Evolutionary conservation across 345 rosid species (phyloP), one percentile per base, ranked within the genome.

Genomic region (Luvunga scandens): DNA sequence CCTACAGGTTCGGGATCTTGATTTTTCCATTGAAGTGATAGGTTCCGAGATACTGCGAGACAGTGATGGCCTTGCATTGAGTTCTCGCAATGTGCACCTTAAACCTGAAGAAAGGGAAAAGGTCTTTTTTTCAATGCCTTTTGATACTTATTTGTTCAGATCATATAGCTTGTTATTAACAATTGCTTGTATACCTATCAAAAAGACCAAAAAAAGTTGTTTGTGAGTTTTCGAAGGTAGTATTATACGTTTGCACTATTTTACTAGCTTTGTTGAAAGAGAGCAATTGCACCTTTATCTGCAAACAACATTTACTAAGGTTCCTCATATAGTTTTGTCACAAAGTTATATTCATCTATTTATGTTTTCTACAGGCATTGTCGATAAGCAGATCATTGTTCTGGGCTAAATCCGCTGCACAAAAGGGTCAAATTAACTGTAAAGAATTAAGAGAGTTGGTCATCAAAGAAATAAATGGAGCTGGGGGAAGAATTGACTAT

Each of bases 31-130:
- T 65, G 77, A 79, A 84, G 83, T 95, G 39, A 84, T 95, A 22
- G 97, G 96, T 56, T 87, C 88, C 69, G 99, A 93, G 57, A 80
- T 92, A 66, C 60, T 83, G 55, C 94, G 98, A 36, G 96, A 93
- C 18, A 73, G 72, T 9, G 93, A 92, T 81, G 98, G 99, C 75
- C 92, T 95, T 60, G 98, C 98, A 1, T 78, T 89, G 92, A 95
- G 97, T 81, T 95, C 98, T 14, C 89, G 99, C 57, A 95, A 95
- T 75, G 97, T 93, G 66, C 89, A 68, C 77, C 96, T 92, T 57
- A 86, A 94, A 22, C 80, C 84, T 60, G 90, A 86, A 82, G 94
- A 93, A 21, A 88, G 93, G 73, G 66, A 86, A 83, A 90, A 84
- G 93, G 98, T 92, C 6, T 25, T 12, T 72, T 72, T 79, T 24